Evolutionary conservation across 169 alveolate genomes (phyloP).

Genomic region (Plasmodium yoelii): DNA sequence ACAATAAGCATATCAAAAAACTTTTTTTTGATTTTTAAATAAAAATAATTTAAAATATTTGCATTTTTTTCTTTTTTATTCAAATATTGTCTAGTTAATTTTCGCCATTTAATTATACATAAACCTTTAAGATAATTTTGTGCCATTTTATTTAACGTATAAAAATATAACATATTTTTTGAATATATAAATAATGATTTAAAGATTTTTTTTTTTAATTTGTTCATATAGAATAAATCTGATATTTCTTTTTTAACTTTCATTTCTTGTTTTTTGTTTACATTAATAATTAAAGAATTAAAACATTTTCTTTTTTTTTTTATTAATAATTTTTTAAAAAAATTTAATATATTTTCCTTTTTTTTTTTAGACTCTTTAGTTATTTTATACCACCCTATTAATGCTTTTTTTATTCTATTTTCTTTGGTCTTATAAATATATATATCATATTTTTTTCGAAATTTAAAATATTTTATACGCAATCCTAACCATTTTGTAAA

Average conservation of each 20-base stretch:
- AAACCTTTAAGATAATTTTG: slow-evolving; percentile 23
- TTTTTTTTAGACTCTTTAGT: slow-evolving; percentile 14
- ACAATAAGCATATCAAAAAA: slow-evolving; percentile 13
- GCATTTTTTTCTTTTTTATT: slow-evolving; percentile 11
- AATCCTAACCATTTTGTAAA: slow-evolving; percentile 31
- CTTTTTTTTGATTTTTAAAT: slow-evolving; percentile 13
- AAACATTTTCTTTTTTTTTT: slow-evolving; percentile 33
- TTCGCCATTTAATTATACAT: slow-evolving; percentile 47
- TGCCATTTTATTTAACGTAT: slow-evolving; percentile 18
- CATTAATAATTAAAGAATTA: slow-evolving; percentile 8
- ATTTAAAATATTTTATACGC: slow-evolving; percentile 32
- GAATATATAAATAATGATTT: slow-evolving; percentile 28
- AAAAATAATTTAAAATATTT: neutral
- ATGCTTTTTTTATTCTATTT: slow-evolving; percentile 39
- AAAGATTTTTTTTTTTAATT: slow-evolving; percentile 37
- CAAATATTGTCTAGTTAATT: slow-evolving; percentile 21
- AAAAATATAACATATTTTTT: slow-evolving; percentile 32
- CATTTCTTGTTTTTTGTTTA: slow-evolving; percentile 12
- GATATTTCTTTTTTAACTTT: slow-evolving; percentile 39
- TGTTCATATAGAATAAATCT: slow-evolving; percentile 14
- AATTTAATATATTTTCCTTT: slow-evolving; percentile 21
- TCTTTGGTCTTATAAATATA: slow-evolving; percentile 14
- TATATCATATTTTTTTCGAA: slow-evolving; percentile 19
- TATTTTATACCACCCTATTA: slow-evolving; percentile 21
- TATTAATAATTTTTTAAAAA: slow-evolving; percentile 35